Evolutionary conservation across 2,329 filamentous ascomycete species (phyloP).

Genomic region (Trematosphaeria pertusa): DNA sequence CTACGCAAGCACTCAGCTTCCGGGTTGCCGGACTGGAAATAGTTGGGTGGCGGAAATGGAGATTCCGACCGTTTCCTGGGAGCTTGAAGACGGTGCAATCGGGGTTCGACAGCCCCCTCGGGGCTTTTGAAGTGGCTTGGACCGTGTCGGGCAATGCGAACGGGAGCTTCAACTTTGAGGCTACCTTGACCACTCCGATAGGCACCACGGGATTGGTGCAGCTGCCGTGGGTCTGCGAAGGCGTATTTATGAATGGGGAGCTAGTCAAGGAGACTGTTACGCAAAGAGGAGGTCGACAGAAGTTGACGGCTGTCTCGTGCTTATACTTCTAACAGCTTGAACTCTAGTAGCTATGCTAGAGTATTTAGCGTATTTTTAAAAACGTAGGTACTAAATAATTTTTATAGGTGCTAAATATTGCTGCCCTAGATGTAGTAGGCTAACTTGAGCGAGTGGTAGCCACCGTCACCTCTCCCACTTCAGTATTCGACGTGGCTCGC

Average conservation of each 20-base stretch:
- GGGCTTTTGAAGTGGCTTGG: constrained; percentile 17
- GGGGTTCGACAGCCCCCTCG: constrained; percentile 26
- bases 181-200: background rate
- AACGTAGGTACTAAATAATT: no score
- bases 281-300: no score
- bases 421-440: no score
- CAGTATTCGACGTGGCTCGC: no score
- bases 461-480: no score
- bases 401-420: no score
- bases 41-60: constrained; percentile 34
- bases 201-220: background rate
- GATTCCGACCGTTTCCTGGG: constrained; percentile 29
- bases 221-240: background rate
- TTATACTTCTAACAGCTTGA: no score
- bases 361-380: no score
- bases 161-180: background rate
- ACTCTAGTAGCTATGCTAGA: no score
- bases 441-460: no score
- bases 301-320: no score
- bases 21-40: constrained; percentile 20
- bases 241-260: background rate
- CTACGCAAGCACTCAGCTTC: constrained; percentile 17
- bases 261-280: no score
- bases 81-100: constrained; percentile 21
- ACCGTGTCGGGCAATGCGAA: background rate